phyloP scores from a whole-genome alignment of 345 rosid species.

The Populus tremula region DNA sequence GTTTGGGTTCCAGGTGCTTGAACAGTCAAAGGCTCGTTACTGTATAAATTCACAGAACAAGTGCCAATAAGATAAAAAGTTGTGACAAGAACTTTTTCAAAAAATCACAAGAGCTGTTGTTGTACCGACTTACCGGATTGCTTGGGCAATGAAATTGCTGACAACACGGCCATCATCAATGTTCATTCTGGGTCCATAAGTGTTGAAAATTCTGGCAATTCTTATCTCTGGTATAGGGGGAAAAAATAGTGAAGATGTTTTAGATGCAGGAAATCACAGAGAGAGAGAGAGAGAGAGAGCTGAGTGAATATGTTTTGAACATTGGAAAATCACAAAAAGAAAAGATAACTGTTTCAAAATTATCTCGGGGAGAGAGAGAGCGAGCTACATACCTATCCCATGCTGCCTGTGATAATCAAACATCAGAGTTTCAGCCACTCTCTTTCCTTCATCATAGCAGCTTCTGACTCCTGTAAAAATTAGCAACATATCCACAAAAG shows the following conservation, averaged over 20 bases:
- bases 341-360: not conserved
- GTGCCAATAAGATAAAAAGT: not conserved
- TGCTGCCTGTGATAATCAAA: conserved; percentile 95
- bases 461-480: conserved; percentile 70
- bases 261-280: not conserved
- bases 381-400: conserved; percentile 58
- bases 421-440: conserved; percentile 93
- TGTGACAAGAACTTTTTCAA: not conserved
- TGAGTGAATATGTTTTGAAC: not conserved
- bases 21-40: conserved; percentile 83
- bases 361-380: not conserved
- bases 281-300: not conserved
- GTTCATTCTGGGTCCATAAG: conserved; percentile 96
- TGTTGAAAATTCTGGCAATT: conserved; percentile 90
- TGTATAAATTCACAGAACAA: conserved; percentile 24
- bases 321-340: not conserved
- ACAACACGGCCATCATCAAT: conserved; percentile 97
- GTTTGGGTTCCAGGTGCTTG: conserved; percentile 97
- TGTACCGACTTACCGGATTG: conserved; percentile 54
- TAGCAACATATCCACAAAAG: not conserved
- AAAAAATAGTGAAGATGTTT: not conserved
- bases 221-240: conserved; percentile 51
- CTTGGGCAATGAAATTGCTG: conserved; percentile 96
- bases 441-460: conserved; percentile 94
- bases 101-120: not conserved